Percentiles rank a stretch among this genome's conserved stretches.
These are phyloP conservation scores for Elsinoe perseae DNA, from an alignment of 2,329 filamentous ascomycete genomes.

Conservation along the genomic window DNA sequence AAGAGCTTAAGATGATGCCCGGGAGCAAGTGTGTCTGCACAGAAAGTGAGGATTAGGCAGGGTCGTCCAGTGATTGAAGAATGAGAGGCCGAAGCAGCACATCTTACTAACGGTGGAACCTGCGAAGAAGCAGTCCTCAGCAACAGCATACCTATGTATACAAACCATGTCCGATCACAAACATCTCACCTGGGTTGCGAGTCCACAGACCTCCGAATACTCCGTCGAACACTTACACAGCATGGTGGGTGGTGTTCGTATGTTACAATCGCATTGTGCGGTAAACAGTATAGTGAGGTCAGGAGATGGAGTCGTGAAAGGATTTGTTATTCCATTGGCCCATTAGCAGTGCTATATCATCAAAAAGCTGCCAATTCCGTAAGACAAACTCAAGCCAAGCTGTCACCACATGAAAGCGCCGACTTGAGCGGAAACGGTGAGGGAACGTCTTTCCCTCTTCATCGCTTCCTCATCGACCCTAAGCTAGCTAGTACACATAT, in stretches of 20 bases:
- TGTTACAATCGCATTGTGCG: no score
- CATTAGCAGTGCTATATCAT: not conserved
- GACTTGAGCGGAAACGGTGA: not conserved
- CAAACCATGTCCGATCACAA: not conserved
- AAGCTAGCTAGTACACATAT: not conserved
- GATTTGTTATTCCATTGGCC: not conserved
- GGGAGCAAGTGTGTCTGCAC: no score
- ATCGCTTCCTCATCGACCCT: not conserved
- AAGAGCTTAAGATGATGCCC: conserved; percentile 53
- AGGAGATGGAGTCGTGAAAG: not conserved
- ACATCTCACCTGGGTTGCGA: not conserved
- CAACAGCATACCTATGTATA: not conserved
- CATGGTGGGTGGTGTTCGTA: no score
- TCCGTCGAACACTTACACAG: no score
- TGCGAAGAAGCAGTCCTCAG: not conserved
- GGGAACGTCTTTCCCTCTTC: not conserved
- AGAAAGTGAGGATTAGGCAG: no score
- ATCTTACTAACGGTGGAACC: no score
- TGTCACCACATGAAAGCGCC: not conserved
- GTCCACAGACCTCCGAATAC: not conserved
- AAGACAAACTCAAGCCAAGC: not conserved
- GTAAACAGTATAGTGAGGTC: no score
- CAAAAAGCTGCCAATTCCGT: not conserved
- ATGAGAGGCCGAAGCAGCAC: no score
- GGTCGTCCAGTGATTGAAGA: not conserved